Evolutionary conservation across 495 filamentous ascomycete genomes (phyloP).

Genomic region (Bacidia rubella): DNA sequence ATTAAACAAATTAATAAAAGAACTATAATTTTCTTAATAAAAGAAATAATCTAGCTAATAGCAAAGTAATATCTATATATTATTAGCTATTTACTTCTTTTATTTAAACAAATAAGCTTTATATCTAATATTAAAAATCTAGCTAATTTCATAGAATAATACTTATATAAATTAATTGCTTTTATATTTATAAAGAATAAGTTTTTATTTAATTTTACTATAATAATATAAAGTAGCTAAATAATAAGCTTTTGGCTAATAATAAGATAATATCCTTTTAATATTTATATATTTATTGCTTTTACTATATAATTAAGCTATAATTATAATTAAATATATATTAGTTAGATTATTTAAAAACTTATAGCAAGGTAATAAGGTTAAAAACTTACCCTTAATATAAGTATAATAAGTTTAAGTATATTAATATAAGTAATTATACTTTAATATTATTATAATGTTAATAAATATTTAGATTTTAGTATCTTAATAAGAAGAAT

Average conservation of each 20-base stretch:
- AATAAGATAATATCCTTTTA: not conserved
- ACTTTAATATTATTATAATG: no score
- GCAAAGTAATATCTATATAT: not conserved
- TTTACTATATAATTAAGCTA: not conserved
- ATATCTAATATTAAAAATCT: not conserved
- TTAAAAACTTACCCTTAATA: not conserved
- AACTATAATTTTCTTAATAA: no score
- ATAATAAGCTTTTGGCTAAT: no score
- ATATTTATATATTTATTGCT: not conserved
- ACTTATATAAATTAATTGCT: not conserved
- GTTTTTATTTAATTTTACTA: not conserved
- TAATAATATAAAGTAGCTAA: not conserved
- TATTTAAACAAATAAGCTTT: no score
- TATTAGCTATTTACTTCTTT: not conserved
- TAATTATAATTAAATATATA: not conserved
- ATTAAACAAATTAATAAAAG: no score
- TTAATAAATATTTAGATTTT: no score
- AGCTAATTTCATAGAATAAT: not conserved
- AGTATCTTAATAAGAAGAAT: no score
- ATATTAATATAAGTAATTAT: no score
- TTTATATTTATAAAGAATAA: not conserved
- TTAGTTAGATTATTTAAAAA: not conserved
- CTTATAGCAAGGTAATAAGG: no score
- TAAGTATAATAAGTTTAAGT: no score
- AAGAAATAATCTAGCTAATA: not conserved